Evolutionary conservation across 2,329 filamentous ascomycete genomes (phyloP).

Genomic region (Simplicillium sp.): DNA sequence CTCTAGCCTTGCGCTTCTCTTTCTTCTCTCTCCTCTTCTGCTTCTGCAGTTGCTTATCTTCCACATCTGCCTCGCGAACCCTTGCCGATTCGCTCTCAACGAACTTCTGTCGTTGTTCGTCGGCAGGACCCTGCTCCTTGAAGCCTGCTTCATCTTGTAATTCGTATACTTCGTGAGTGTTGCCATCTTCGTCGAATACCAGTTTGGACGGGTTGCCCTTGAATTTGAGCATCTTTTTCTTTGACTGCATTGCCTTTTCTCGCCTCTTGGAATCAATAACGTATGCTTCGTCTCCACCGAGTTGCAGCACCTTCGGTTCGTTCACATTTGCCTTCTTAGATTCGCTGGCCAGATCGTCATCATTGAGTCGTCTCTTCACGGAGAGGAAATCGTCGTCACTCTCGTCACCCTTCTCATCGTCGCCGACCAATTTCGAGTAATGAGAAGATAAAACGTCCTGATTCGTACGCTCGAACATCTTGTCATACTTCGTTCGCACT

Average conservation of each 20-base stretch:
- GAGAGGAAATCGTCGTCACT: conserved; percentile 76
- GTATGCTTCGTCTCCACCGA: conserved; percentile 63
- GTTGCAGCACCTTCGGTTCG: conserved; percentile 47
- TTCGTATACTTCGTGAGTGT: conserved; percentile 77
- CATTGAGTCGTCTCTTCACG: conserved; percentile 78
- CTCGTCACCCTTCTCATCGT: conserved; percentile 36
- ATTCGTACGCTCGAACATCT: conserved; percentile 96
- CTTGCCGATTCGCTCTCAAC: conserved; percentile 64
- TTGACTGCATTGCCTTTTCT: conserved; percentile 89
- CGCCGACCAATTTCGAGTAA: conserved; percentile 75
- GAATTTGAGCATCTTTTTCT: conserved; percentile 87
- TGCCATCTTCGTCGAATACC: conserved; percentile 87
- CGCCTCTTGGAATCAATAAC: conserved; percentile 90
- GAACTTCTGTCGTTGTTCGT: conserved; percentile 68
- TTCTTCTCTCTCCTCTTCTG: conserved; percentile 70
- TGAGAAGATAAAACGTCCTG: conserved; percentile 93
- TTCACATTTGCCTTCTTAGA: conserved; percentile 31
- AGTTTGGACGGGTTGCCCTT: conserved; percentile 80
- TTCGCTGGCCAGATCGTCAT: conserved; percentile 50
- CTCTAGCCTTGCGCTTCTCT: conserved; percentile 60
- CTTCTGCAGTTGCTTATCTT: conserved; percentile 73
- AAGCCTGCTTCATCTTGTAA: conserved; percentile 81
- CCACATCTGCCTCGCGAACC: conserved; percentile 65
- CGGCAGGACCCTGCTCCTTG: conserved; percentile 61
- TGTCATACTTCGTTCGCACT: conserved; percentile 89